Evolutionary conservation across 225 moss, liverwort and hornwort species (phyloP).

Genomic region (Bryum argenteum): DNA sequence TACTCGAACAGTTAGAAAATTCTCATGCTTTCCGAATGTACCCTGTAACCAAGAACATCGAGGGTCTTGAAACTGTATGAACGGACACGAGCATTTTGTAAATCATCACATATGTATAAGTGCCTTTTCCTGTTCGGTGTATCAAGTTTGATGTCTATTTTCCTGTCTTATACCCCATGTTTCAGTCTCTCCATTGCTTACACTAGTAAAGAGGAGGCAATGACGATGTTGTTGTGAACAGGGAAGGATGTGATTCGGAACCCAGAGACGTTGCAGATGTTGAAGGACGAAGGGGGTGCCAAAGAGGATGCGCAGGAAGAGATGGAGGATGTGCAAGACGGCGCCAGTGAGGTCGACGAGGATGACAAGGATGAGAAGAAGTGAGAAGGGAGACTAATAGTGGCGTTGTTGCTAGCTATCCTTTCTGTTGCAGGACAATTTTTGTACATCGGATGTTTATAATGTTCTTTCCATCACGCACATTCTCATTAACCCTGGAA

Average conservation of each 20-base stretch:
- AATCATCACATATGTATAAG: too few species aligned
- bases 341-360: constrained; percentile 29
- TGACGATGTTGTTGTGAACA: not conserved
- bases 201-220: too few species aligned
- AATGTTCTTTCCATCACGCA: not conserved
- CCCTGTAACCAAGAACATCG: too few species aligned
- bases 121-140: too few species aligned
- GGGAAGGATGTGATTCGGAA: constrained; percentile 60
- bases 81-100: too few species aligned
- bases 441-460: constrained; percentile 26
- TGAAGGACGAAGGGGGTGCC: constrained; percentile 38
- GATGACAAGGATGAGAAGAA: constrained; percentile 26
- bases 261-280: constrained; percentile 54
- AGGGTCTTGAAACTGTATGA: too few species aligned
- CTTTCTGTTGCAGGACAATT: constrained; percentile 7
- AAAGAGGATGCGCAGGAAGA: constrained; percentile 39
- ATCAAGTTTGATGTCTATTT: too few species aligned
- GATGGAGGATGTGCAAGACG: constrained; percentile 26
- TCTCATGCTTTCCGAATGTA: too few species aligned
- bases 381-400: not conserved
- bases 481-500: too few species aligned
- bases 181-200: too few species aligned
- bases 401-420: not conserved
- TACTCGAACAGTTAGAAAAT: too few species aligned
- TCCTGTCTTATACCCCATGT: too few species aligned